Evolutionary conservation across 495 filamentous ascomycete genomes (phyloP), one percentile per base, ranked within the genome.

Genomic region (Penicillium herquei): DNA sequence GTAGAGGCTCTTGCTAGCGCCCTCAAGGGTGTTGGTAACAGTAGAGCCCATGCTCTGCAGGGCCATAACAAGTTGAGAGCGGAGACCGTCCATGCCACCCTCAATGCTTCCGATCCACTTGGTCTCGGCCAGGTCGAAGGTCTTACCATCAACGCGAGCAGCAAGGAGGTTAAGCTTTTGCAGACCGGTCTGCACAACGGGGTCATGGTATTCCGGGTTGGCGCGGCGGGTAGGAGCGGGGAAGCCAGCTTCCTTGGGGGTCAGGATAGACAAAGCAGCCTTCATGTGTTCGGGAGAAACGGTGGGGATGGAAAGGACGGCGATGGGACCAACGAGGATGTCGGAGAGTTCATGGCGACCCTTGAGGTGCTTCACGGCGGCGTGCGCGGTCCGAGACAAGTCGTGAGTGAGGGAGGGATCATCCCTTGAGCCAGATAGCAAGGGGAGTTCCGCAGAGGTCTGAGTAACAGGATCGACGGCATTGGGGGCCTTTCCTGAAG

Each of bases 101-200:
- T 87, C 79, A 64, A 98, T 89, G n/a, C 84, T 81, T 40, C 88
- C 90, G 49, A 98, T 83, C 89, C 90, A 94, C 67, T 85, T 87
- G 52, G 89, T 77, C 58, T 89, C 86, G 14, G 86, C 85, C 31
- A 79, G 64, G 72, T 98, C 95, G 62, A 98, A 90, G 42, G 91
- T 87, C 73, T 82, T 84, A 55, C 87, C 88, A 60, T 88, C 85
- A 21, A 96, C 83, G 51, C 94, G 80, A 14, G 92, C 92, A 52
- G 90, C 95, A 41, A 98, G 71, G 34, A 98, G 63, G 68, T 95
- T 73, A 53, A 98, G 70, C 73, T 98, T 98, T 70, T 88, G 84
- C 63, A 98, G 65, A 39, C 90, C 95, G 48, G 70, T 79, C 74
- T 96, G 90, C 39, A 90, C 86, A 11, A 78, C 68, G 2, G 81